Conservation (phyloP, 768 basidiomycete species). For the Filobasidium wieringae region DNA sequence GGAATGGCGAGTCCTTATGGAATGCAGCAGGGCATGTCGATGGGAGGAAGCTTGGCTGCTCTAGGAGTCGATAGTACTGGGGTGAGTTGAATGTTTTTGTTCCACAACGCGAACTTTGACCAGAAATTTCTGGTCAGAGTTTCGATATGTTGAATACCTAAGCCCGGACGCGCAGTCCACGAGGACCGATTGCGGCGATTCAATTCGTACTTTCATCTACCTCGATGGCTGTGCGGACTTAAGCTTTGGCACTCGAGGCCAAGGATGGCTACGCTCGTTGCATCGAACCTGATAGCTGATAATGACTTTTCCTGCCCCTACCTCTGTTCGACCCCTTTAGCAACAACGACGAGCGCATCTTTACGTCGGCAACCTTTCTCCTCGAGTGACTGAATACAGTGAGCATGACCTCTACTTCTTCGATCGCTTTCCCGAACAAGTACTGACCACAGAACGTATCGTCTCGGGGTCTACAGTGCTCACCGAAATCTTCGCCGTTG, state of each 20-base stretch:
- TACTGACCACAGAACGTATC: background rate
- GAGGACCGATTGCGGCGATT: no score
- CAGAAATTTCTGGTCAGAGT: no score
- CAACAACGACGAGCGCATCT: slow-evolving; percentile 81
- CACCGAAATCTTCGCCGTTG: slow-evolving; percentile 53
- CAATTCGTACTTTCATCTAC: no score
- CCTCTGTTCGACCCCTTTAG: slow-evolving; percentile 18
- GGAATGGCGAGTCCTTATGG: background rate
- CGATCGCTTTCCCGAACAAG: background rate
- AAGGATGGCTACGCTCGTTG: no score
- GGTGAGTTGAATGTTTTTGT: background rate
- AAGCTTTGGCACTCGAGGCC: no score
- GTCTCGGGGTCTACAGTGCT: slow-evolving; percentile 47
- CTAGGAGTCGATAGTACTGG: background rate
- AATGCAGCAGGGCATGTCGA: background rate
- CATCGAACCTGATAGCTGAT: background rate
- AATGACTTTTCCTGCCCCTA: slow-evolving; percentile 18
- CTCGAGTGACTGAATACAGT: slow-evolving; percentile 92
- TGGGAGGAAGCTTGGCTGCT: background rate
- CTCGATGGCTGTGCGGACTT: no score
- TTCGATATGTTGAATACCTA: no score
- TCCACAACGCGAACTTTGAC: background rate
- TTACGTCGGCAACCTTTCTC: slow-evolving; percentile 95
- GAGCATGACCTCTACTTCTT: background rate
- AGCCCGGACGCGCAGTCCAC: no score